Percentiles rank a stretch among this genome's conserved stretches.
Evolutionary conservation across 2,329 filamentous ascomycete species (phyloP).

Genomic region (Diaporthe longicolla): DNA sequence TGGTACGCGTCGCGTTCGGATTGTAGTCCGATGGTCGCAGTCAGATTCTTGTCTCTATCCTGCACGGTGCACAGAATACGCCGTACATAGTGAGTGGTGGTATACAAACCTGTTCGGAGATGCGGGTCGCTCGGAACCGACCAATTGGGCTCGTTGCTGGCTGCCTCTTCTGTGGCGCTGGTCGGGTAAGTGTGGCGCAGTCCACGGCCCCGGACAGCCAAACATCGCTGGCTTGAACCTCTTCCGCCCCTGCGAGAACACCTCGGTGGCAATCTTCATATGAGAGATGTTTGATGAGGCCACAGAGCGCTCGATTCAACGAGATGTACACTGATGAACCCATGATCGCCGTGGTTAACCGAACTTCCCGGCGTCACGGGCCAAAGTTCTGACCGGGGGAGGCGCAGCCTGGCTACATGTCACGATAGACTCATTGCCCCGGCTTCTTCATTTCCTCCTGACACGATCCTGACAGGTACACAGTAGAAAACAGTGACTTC

Average conservation of each 20-base stretch:
- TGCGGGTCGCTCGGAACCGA: background rate
- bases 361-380: constrained; percentile 7
- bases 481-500: background rate
- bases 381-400: background rate
- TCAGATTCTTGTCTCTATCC: constrained; percentile 5
- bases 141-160: background rate
- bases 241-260: background rate
- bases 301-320: background rate
- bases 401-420: constrained; percentile 15
- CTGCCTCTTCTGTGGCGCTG: constrained; percentile 20
- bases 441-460: background rate
- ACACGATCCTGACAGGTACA: background rate
- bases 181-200: constrained; percentile 16
- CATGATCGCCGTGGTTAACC: background rate
- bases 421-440: background rate
- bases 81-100: no score
- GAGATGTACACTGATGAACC: background rate
- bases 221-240: background rate
- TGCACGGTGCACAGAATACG: no score
- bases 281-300: background rate
- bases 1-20: constrained; percentile 9
- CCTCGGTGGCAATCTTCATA: background rate
- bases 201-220: background rate
- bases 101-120: no score
- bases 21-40: background rate